Percentiles rank a stretch among this genome's conserved stretches.
Evolutionary conservation across 2,329 filamentous ascomycete genomes (phyloP).

Genomic region (Fusarium luffae): DNA sequence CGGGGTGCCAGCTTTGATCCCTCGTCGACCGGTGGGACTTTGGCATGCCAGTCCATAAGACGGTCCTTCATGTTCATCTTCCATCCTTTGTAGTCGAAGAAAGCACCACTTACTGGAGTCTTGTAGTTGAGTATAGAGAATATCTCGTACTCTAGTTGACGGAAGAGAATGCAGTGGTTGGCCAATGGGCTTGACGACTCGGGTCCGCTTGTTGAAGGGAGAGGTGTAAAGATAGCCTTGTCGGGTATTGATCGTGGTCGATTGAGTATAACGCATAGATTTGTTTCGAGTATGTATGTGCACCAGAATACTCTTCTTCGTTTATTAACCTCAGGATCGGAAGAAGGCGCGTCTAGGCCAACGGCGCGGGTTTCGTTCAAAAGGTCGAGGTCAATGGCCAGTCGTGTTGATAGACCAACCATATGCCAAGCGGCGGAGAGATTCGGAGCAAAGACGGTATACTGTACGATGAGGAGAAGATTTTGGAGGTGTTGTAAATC

Average conservation of each 20-base stretch:
- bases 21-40: slow-evolving; percentile 10
- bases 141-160: slow-evolving; percentile 43
- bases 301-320: slow-evolving; percentile 29
- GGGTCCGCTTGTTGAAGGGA: slow-evolving; percentile 1
- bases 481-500: slow-evolving; percentile 25
- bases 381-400: slow-evolving; percentile 26
- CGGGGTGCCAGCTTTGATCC: slow-evolving; percentile 38
- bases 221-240: slow-evolving; percentile 25
- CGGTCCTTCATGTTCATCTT: slow-evolving; percentile 30
- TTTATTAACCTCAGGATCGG: background rate
- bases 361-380: background rate
- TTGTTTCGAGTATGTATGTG: slow-evolving; percentile 31
- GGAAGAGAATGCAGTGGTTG: slow-evolving; percentile 37
- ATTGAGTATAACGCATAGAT: slow-evolving; percentile 23
- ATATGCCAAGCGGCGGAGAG: slow-evolving; percentile 35
- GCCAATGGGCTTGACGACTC: slow-evolving; percentile 22
- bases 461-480: slow-evolving; percentile 27
- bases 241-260: slow-evolving; percentile 33
- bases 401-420: slow-evolving; percentile 28
- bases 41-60: slow-evolving; percentile 33
- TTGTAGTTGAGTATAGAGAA: slow-evolving; percentile 36
- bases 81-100: slow-evolving; percentile 33
- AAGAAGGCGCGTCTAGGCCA: rapidly evolving
- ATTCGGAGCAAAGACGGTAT: slow-evolving; percentile 28
- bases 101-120: slow-evolving; percentile 11